Conservation (phyloP, 176 grass and related monocot species). For the Alopecurus myosuroides region DNA sequence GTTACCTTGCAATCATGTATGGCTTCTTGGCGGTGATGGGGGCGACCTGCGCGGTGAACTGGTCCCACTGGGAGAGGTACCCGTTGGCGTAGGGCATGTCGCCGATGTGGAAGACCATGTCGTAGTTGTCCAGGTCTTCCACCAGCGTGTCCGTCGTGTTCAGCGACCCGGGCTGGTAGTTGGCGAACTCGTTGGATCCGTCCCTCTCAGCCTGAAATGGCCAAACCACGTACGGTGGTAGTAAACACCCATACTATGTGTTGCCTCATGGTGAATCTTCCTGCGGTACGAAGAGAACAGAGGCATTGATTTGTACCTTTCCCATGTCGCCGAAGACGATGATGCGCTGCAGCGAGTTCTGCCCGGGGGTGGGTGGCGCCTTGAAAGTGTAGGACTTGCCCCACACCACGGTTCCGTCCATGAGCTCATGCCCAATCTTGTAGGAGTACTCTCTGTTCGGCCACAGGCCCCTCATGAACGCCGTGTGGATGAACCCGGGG, state of each 20-base stretch:
- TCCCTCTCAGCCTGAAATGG: constrained; percentile 67
- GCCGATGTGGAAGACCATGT: constrained; percentile 93
- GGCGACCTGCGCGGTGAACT: constrained; percentile 83
- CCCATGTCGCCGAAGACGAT: constrained; percentile 95
- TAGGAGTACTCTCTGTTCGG: constrained; percentile 86
- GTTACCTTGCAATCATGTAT: constrained; percentile 91
- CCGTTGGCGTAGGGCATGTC: constrained; percentile 84
- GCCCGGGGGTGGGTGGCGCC: constrained; percentile 69
- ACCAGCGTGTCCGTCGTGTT: constrained; percentile 72
- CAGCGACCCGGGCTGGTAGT: constrained; percentile 76
- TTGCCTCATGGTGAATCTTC: no score
- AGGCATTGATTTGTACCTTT: constrained; percentile 37
- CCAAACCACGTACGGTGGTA: background rate
- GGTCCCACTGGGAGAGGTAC: constrained; percentile 93
- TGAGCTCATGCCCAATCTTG: constrained; percentile 64
- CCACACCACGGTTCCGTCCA: constrained; percentile 57
- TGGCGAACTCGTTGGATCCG: constrained; percentile 70
- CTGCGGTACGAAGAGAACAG: no score
- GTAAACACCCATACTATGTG: background rate
- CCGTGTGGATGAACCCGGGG: constrained; percentile 92
- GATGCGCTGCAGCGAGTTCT: constrained; percentile 75
- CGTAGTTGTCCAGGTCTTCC: constrained; percentile 63
- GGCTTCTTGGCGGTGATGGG: constrained; percentile 62
- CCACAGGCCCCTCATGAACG: constrained; percentile 72
- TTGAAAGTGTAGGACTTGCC: constrained; percentile 68